Percentiles rank a stretch among this genome's conserved stretches.
These are phyloP conservation scores for Rhodofomes roseus DNA, from an alignment of 1,284 basidiomycete genomes.

Conservation along the genomic window DNA sequence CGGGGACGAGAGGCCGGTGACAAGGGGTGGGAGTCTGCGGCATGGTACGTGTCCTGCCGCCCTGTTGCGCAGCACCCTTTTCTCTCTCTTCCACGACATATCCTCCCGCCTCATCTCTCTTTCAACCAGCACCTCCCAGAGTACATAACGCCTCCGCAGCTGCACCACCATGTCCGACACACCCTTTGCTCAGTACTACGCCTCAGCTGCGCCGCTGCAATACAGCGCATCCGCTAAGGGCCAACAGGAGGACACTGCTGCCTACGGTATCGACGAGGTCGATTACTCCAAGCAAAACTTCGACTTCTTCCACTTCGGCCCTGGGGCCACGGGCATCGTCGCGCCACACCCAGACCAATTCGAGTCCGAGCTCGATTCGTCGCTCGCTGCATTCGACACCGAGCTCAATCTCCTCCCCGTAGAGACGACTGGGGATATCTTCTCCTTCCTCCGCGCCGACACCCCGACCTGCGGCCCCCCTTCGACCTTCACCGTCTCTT, in stretches of 20 bases:
- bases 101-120: conserved; percentile 12
- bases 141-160: conserved; percentile 24
- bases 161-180: conserved; percentile 20
- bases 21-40: background rate
- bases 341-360: conserved; percentile 76
- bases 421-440: conserved; percentile 58
- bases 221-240: conserved; percentile 17
- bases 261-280: conserved; percentile 32
- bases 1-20: background rate
- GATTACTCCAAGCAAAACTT: conserved; percentile 43
- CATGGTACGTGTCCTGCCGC: conserved; percentile 6
- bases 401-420: conserved; percentile 61
- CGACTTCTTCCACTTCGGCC: conserved; percentile 50
- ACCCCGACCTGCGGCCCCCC: conserved; percentile 66
- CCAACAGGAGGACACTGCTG: conserved; percentile 17
- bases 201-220: conserved; percentile 19
- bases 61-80: conserved; percentile 10
- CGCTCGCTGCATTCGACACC: conserved; percentile 60
- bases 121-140: conserved; percentile 7
- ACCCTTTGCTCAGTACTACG: conserved; percentile 23
- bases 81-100: conserved; percentile 16
- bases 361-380: conserved; percentile 74
- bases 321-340: conserved; percentile 59
- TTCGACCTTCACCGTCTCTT: conserved; percentile 74
- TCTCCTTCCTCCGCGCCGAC: conserved; percentile 57